Evolutionary conservation across 495 filamentous ascomycete species (phyloP), one percentile per base, ranked within the genome.

Genomic region (Talaromyces thailandensis): DNA sequence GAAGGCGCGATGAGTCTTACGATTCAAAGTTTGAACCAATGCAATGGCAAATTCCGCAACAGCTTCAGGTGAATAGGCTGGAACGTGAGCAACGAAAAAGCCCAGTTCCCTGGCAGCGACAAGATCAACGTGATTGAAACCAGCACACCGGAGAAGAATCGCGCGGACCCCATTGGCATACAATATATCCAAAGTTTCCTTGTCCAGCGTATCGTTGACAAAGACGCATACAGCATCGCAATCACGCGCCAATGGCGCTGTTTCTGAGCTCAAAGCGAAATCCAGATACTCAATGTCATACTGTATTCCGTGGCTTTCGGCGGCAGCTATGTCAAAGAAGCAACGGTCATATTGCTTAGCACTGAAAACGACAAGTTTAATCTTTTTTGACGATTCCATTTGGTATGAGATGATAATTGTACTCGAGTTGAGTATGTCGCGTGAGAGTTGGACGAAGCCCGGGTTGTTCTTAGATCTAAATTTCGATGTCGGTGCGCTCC

Each of bases 31-130:
- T 71, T 86, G 85, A 43, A 88, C 75, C 67, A 90, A 77, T 8
- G 85, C 82, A 16, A 88, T 76, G 21, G 87, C 81, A 67, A 88
- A 90, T 73, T 90, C 87, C 65, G 87, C 87, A 3, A 90, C 87
- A 4, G 87, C 84, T 66, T 89, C 86, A 62, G 87, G 87, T 4
- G 83, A 85, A 70, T 90, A 90, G 1, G 86, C 77, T 0, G 86
- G 86, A 23, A 90, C 87, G 9, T 40, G 35, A 40, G 35, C 35
- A 40, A 40, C 35, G 14, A 40, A 40, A 5, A 40, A 40, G 3
- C 35, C 35, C 14, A 40, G 9, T 40, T 40, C 14, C 14, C 14
- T 4, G 35, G 35, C 35, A 14, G 35, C 35, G 35, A 40, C 14
- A 40, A 40, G 35, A 9, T 40, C 35, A 9, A 40, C 35, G 14